Evolutionary conservation across 1,284 basidiomycete species (phyloP), one percentile per base, ranked within the genome.

Genomic region (Coniferiporia weirii): DNA sequence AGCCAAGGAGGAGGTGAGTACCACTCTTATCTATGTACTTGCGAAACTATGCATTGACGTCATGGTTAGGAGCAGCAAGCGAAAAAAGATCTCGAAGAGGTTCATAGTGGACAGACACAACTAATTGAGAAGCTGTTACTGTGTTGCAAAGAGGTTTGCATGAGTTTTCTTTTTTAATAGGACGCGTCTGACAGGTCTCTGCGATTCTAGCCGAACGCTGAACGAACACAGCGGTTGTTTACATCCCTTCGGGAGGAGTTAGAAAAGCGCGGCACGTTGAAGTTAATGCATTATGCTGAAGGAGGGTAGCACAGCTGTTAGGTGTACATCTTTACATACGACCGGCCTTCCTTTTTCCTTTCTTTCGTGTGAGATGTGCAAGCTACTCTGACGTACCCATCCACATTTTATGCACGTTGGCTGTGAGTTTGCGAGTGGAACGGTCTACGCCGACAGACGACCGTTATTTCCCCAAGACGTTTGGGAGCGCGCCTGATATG

Each of bases 51-150:
- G 27, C 27, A 27, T 27, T 54, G 17, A 54, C n/a, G 20, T 8
- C 36, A 15, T 15, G 49, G 19, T 20, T 66, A 90, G 87, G 81
- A 75, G 64, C 79, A 78, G 61, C 81, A 83, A 66, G 76, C 89
- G 61, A 79, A 80, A 66, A 87, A 86, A 68, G 85, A 89, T 54
- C 74, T 91, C 54, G 87, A 91, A 64, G 84, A 87, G 17, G 80
- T 82, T 27, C 86, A 88, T 67, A 84, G 81, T 63, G 82, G 83
- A 49, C 89, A 90, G 68, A 82, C 86, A 17, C 78, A 85, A 73
- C 77, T 91, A 56, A 85, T 91, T 59, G 89, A 90, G 72, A 89
- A 88, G 66, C 75, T 91, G 54, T 84, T 89, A 66, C 78, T 84
- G 34, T 91, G 87, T 67, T 91, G 88, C 76, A 88, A 89, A 75